Percentiles rank a stretch among this genome's conserved stretches.
Evolutionary conservation across 2,329 filamentous ascomycete genomes (phyloP).

Genomic region (Neonectria ditissima): DNA sequence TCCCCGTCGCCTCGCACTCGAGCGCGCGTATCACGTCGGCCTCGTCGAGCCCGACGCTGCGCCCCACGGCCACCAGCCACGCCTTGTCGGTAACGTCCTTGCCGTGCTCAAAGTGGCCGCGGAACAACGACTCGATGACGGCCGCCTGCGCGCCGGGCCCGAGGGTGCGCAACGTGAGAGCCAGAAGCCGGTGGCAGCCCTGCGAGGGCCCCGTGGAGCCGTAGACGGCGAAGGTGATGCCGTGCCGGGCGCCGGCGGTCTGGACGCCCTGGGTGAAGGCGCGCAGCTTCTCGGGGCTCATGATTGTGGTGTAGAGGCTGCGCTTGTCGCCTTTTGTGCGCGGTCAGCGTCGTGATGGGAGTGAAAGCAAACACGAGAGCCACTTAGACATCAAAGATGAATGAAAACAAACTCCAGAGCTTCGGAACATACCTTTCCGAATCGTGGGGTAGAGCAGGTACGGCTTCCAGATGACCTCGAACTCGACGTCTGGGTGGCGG

Average conservation of each 20-base stretch:
- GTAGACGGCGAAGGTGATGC: conserved; percentile 55
- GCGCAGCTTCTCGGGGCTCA: conserved; percentile 44
- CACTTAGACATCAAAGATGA: not conserved
- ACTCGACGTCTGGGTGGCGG: conserved; percentile 56
- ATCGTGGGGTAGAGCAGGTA: conserved; percentile 58
- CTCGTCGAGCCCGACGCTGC: conserved; percentile 45
- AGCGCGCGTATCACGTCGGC: conserved; percentile 47
- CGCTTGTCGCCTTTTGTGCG: conserved; percentile 49
- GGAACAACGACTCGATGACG: conserved; percentile 57
- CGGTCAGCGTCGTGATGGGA: not conserved
- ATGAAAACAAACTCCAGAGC: not conserved
- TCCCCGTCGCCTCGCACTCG: conserved; percentile 43
- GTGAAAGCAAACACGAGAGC: not conserved
- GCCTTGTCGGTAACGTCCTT: conserved; percentile 55
- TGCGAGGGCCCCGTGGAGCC: conserved; percentile 59
- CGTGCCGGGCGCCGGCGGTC: conserved; percentile 48
- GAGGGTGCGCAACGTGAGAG: conserved; percentile 51
- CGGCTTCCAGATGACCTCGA: conserved; percentile 61
- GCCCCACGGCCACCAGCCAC: conserved; percentile 53
- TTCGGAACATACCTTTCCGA: conserved; percentile 37
- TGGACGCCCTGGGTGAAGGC: conserved; percentile 48
- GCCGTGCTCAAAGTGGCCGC: conserved; percentile 56
- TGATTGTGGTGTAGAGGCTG: conserved; percentile 50
- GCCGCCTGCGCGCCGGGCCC: conserved; percentile 51
- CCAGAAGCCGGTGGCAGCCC: conserved; percentile 61